Base-by-base conservation (phyloP, 768 basidiomycete species). In the Amyloporia xantha region DNA sequence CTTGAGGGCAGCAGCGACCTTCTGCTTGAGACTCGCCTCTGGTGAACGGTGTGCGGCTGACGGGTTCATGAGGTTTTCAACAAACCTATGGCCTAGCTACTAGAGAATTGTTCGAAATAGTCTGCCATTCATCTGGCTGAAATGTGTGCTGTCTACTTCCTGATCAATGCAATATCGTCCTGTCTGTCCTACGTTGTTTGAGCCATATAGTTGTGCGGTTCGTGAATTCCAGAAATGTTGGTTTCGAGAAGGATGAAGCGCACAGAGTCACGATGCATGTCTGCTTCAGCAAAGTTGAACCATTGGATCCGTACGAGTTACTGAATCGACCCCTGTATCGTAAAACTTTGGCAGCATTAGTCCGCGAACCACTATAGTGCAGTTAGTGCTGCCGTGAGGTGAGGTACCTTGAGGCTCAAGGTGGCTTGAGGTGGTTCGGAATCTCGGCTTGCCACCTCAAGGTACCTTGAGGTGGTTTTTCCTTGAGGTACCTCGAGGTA, bases 21-120 rank as follows among this genome's bases (percentile, higher is more conserved):
- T 60, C 70, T 98, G 61, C 77, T 95, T 13, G 83, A 90, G 67
- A 86, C 86, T 21, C 81, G 93, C 58, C 78, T 91, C 60, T 95
- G 93, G 92, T 95, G 75, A 74, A 74, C 17, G 41, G 20, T 13
- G n/a, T 39, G 38, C 15, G 30, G 15, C 30, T 7, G 30, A 33
- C 7, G 30, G 30, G 30, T 15, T 7, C 30, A 33, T 33, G 30
- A 33, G 38, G 38, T 13, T 39, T 19, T 39, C 38, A 39, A 39
- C 38, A 39, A 21, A 7, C 30, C 30, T 15, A 15, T 33, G 30
- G 15, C n/a, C n/a, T 33, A 33, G 9, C 30, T 15, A 15, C 15
- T 33, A 15, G 9, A 33, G 30, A 7, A 33, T 7, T 15, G 30
- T 7, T 15, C 30, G 30, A 7, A 15, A n/a, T n/a, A n/a, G n/a